Percentiles rank a stretch among this genome's conserved stretches.
Conservation (phyloP, 331 rosid species). For the Cydonia oblonga region DNA sequence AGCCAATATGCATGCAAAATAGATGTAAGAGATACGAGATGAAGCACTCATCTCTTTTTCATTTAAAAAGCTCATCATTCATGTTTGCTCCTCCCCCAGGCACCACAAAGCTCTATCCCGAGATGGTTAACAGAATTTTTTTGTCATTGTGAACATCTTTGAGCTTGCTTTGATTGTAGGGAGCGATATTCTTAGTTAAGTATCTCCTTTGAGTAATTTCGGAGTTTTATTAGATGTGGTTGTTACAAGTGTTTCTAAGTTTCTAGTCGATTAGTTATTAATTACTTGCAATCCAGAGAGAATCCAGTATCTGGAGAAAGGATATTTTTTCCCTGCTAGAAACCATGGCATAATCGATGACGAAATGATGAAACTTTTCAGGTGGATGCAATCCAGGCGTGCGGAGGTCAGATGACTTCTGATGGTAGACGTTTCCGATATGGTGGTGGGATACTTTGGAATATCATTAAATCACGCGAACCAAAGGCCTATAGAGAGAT, state of each 20-base stretch:
- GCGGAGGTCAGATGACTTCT: slow-evolving; percentile 82
- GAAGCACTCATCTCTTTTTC: not conserved
- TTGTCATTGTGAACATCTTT: not conserved
- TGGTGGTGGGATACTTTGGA: slow-evolving; percentile 92
- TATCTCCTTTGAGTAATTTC: not conserved
- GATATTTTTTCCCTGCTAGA: not conserved
- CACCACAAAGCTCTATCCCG: slow-evolving; percentile 1
- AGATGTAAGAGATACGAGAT: not conserved
- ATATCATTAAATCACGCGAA: slow-evolving; percentile 66
- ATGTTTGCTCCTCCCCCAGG: slow-evolving; percentile 2
- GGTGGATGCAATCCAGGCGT: slow-evolving; percentile 78
- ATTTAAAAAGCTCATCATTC: not conserved
- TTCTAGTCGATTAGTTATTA: not conserved
- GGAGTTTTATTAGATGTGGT: not conserved
- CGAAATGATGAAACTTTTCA: slow-evolving; percentile 22
- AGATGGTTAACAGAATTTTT: slow-evolving; percentile 10
- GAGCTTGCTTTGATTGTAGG: not conserved
- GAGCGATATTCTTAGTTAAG: not conserved
- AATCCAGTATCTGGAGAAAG: not conserved
- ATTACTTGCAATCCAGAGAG: not conserved
- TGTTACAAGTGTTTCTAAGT: not conserved
- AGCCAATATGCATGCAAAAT: not conserved
- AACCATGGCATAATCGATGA: not conserved
- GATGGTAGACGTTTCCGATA: slow-evolving; percentile 61
- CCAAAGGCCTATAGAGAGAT: slow-evolving; percentile 82